Percentiles rank a stretch among this genome's conserved stretches.
Evolutionary conservation across 2,329 filamentous ascomycete genomes (phyloP).

Genomic region (Colletotrichum sp.): DNA sequence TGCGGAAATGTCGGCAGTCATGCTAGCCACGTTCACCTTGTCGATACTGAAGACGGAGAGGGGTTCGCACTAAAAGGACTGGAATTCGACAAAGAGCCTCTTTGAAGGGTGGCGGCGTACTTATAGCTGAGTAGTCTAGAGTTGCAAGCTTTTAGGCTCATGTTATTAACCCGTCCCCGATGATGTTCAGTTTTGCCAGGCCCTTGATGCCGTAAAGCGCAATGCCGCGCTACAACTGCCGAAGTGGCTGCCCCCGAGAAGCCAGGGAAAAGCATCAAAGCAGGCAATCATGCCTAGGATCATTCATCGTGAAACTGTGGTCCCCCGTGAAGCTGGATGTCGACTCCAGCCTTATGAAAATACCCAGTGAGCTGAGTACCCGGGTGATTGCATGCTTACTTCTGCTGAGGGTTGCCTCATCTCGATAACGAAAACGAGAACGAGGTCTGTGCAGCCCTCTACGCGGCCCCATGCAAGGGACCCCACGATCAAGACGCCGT

Average conservation of each 20-base stretch:
- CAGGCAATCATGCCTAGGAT: not conserved
- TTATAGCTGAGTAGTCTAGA: no score
- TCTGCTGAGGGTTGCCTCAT: not conserved
- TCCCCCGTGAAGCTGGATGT: not conserved
- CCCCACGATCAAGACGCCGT: not conserved
- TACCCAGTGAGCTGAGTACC: not conserved
- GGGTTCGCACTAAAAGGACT: not conserved
- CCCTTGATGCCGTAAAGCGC: no score
- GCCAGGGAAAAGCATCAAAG: no score
- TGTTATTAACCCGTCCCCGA: not conserved
- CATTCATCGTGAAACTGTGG: not conserved
- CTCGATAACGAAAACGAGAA: not conserved
- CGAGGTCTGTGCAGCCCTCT: not conserved
- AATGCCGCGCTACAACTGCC: no score
- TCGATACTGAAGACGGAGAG: not conserved
- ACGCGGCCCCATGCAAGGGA: not conserved
- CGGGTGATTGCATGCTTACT: not conserved
- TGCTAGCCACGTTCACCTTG: not conserved
- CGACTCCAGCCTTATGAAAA: not conserved
- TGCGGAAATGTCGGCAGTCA: not conserved
- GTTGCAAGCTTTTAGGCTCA: not conserved
- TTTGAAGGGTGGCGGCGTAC: not conserved
- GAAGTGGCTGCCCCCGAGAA: no score
- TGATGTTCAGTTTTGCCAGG: not conserved
- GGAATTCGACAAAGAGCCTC: not conserved